Conservation (phyloP, 2,329 filamentous ascomycete genomes). For the Sporothrix curviconia region DNA sequence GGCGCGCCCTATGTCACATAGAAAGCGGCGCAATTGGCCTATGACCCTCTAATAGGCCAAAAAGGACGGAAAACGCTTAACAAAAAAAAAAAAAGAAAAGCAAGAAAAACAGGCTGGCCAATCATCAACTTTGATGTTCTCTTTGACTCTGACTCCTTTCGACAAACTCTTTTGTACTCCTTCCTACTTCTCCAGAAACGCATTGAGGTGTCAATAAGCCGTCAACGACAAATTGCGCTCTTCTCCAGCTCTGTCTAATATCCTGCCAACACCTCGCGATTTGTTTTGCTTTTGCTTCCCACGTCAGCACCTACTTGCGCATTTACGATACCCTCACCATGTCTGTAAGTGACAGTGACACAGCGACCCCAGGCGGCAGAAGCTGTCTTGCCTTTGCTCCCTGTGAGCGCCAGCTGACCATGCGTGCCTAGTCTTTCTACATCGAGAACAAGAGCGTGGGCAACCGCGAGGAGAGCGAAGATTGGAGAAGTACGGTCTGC, state of each 20-base stretch:
- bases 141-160: slow-evolving; percentile 2
- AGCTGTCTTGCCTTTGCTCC: too few species aligned
- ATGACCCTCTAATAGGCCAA: too few species aligned
- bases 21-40: too few species aligned
- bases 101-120: slow-evolving; percentile 4
- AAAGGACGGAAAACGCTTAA: too few species aligned
- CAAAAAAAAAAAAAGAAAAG: too few species aligned
- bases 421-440: slow-evolving; percentile 52
- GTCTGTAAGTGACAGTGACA: slow-evolving; percentile 3
- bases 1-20: too few species aligned
- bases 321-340: slow-evolving; percentile 1
- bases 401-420: not conserved
- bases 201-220: slow-evolving; percentile 24
- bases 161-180: not conserved
- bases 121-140: slow-evolving; percentile 4
- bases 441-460: slow-evolving; percentile 75
- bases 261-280: not conserved
- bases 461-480: slow-evolving; percentile 66
- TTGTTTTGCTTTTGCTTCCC: not conserved
- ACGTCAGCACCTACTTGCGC: too few species aligned
- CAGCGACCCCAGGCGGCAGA: too few species aligned
- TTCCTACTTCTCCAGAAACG: slow-evolving; percentile 3
- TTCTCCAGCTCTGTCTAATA: not conserved
- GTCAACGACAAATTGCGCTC: not conserved
- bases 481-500: slow-evolving; percentile 65